Evolutionary conservation across 352 stramenopile genomes (phyloP).

Genomic region (Phytophthora chlamydospora): DNA sequence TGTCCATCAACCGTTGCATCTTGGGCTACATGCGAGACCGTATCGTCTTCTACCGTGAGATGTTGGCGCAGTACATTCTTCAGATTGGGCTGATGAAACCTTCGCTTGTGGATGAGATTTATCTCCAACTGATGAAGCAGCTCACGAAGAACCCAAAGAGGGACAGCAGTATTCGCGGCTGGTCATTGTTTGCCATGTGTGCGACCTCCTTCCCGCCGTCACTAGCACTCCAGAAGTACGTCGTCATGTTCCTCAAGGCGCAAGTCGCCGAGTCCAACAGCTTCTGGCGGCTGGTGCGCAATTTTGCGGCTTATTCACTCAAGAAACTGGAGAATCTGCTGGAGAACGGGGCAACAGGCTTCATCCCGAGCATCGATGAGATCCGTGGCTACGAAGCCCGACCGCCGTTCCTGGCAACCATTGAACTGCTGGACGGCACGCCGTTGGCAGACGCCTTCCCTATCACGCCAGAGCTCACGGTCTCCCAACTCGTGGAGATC

Average conservation of each 20-base stretch:
- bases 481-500: constrained; percentile 91
- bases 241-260: constrained; percentile 91
- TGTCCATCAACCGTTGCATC: constrained; percentile 93
- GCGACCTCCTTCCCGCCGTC: constrained; percentile 92
- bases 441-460: constrained; percentile 92
- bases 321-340: constrained; percentile 93
- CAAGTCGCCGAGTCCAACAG: constrained; percentile 76
- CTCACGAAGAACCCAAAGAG: constrained; percentile 92
- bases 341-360: constrained; percentile 88
- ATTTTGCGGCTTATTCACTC: constrained; percentile 92
- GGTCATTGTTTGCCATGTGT: constrained; percentile 94
- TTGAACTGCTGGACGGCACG: constrained; percentile 93
- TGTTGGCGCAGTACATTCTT: constrained; percentile 94
- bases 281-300: constrained; percentile 80
- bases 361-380: constrained; percentile 93
- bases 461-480: constrained; percentile 93
- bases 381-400: constrained; percentile 93
- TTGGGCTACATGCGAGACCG: constrained; percentile 96
- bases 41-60: constrained; percentile 93
- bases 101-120: constrained; percentile 94
- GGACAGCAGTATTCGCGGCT: constrained; percentile 91
- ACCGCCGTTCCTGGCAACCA: constrained; percentile 92
- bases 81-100: constrained; percentile 89
- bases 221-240: constrained; percentile 87
- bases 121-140: constrained; percentile 94